phyloP scores from a whole-genome alignment of 1,139 yeast species.

The Yamadazyma sp. region DNA sequence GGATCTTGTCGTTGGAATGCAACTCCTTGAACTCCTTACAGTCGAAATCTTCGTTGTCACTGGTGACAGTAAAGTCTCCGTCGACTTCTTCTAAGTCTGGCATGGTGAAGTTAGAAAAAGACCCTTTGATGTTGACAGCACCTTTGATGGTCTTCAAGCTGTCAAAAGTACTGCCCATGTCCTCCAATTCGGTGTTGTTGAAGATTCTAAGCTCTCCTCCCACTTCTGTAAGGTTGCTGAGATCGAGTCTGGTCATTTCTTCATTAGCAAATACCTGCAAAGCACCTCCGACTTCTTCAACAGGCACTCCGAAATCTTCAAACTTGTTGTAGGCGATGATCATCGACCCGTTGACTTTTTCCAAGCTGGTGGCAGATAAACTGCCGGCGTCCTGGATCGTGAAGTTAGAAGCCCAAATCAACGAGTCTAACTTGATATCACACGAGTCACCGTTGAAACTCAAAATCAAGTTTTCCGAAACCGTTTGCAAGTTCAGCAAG shows the following conservation, averaged over 20 bases:
- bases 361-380: conserved; percentile 33
- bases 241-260: conserved; percentile 31
- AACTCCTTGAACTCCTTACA: conserved; percentile 37
- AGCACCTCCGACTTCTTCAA: conserved; percentile 40
- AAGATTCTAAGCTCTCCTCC: conserved; percentile 46
- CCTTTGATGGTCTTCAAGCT: conserved; percentile 39
- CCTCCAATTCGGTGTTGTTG: conserved; percentile 44
- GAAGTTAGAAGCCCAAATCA: conserved; percentile 45
- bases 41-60: conserved; percentile 40
- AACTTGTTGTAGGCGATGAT: conserved; percentile 43
- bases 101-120: conserved; percentile 40
- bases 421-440: conserved; percentile 35
- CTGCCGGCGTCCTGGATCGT: conserved; percentile 43
- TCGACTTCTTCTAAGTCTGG: conserved; percentile 38
- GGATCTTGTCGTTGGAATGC: conserved; percentile 32
- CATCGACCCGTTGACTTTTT: conserved; percentile 44
- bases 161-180: conserved; percentile 30
- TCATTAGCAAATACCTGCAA: conserved; percentile 46
- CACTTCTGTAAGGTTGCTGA: conserved; percentile 32
- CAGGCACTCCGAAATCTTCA: conserved; percentile 31
- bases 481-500: conserved; percentile 34
- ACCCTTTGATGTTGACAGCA: conserved; percentile 44
- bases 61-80: conserved; percentile 42
- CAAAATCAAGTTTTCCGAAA: conserved; percentile 37
- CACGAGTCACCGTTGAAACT: conserved; percentile 47